Base-by-base conservation (phyloP, 1,139 yeast species). In the Yamadazyma diddensiae region DNA sequence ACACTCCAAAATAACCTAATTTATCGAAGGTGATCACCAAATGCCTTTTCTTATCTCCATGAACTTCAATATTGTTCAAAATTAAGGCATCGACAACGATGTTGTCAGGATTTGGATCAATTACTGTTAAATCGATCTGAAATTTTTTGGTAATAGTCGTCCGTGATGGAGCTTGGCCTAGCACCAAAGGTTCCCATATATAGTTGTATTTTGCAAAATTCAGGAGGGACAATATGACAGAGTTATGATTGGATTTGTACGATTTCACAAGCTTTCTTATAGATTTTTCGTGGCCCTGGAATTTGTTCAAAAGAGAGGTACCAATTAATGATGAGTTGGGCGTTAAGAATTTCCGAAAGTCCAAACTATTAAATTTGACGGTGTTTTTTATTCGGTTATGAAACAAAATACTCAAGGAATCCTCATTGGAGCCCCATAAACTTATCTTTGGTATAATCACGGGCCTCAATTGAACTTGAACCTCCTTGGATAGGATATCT, bases 231-330 rank as follows among this genome's bases (percentile, higher is more conserved):
- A 69, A 50, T 21, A 69, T 38, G 6, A 35, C 23, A 4, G 38
- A 34, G 2, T 65, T 48, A 26, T 61, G 53, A 15, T 53, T 55
- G 6, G 50, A 48, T 4, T 47, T 37, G 17, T 56, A 50, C 1
- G 95, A 82, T 46, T 88, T 76, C 12, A 76, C 61, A 1, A 90
- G 55, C 34, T 69, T 71, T 43, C 77, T 76, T 14, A 90, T 79
- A 0, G 96, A 83, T 51, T 87, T 88, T 33, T 79, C 73, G 49
- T 87, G 96, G 1, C 97, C 97, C 5, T 94, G 88, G 36, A 81
- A 74, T 46, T 82, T 81, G 46, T 76, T 54, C 5, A 52, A 28
- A 18, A 66, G 47, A 14, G 37, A 37, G 0, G 51, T 33, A 2
- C 50, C 54, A 14, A 53, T 29, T 4, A 28, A 26, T 4, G 33